A percentile compares a stretch with the other conserved stretches of the same genome.
These are phyloP conservation scores for Sisymbrium irio DNA, from an alignment of 345 rosid genomes.

Conservation along the genomic window DNA sequence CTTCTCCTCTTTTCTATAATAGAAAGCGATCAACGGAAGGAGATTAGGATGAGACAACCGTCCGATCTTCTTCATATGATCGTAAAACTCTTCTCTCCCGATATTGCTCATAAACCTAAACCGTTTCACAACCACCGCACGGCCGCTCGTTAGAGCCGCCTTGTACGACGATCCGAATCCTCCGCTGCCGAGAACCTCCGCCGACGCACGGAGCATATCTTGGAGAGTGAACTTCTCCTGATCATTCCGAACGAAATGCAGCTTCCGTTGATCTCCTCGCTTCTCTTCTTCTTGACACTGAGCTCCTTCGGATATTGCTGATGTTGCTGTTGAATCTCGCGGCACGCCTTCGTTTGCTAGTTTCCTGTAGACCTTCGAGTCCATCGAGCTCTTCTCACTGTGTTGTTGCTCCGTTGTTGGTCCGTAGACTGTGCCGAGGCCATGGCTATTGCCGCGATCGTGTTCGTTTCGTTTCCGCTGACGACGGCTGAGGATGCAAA, in stretches of 20 bases:
- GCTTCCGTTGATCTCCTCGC: conserved; percentile 39
- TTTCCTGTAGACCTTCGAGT: conserved; percentile 33
- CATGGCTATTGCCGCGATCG: not conserved
- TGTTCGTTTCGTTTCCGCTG: not conserved
- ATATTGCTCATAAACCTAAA: conserved; percentile 59
- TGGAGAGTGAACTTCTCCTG: conserved; percentile 61
- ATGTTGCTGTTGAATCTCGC: conserved; percentile 14
- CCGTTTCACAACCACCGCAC: conserved; percentile 75
- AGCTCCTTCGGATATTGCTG: not conserved
- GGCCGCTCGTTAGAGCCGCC: conserved; percentile 52
- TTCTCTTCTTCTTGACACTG: conserved; percentile 13
- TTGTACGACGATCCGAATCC: conserved; percentile 80
- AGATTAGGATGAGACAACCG: conserved; percentile 66
- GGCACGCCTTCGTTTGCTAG: conserved; percentile 16
- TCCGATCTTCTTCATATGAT: conserved; percentile 72
- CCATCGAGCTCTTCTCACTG: conserved; percentile 23
- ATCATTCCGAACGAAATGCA: conserved; percentile 53
- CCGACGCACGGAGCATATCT: conserved; percentile 78
- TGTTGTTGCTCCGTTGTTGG: conserved; percentile 20
- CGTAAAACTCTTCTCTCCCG: conserved; percentile 59
- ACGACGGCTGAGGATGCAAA: conserved; percentile 32
- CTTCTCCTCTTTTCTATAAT: conserved; percentile 77
- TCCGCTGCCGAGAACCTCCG: conserved; percentile 77
- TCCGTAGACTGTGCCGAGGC: conserved; percentile 1
- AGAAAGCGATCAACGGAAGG: conserved; percentile 65